Percentiles rank a stretch among this genome's conserved stretches.
These are phyloP conservation scores for Dispira simplex DNA, from an alignment of 192 early-diverging fungal genomes.

Conservation along the genomic window DNA sequence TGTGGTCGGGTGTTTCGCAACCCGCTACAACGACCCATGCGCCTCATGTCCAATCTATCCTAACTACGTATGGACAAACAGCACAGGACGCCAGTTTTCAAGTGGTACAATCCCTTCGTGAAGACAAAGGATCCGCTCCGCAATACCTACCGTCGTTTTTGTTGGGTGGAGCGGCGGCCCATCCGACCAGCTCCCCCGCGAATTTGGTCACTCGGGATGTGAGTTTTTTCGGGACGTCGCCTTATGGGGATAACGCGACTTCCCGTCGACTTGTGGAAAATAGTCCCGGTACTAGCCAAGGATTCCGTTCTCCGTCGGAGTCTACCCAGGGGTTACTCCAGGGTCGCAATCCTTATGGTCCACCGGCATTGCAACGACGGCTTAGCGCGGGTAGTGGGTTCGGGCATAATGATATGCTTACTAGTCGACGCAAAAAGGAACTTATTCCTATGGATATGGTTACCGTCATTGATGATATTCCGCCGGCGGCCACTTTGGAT, in stretches of 20 bases:
- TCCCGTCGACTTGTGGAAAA: too few species aligned
- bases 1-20: too few species aligned
- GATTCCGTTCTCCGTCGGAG: not conserved
- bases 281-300: too few species aligned
- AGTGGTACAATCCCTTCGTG: not conserved
- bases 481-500: conserved; percentile 7
- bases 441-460: not conserved
- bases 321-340: not conserved
- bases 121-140: not conserved
- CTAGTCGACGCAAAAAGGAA: not conserved
- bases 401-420: conserved; percentile 10
- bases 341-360: not conserved
- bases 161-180: not conserved
- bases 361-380: conserved; percentile 1
- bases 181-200: too few species aligned
- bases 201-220: too few species aligned
- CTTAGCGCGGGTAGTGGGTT: conserved; percentile 9
- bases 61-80: too few species aligned
- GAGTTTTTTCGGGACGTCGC: too few species aligned
- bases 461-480: conserved; percentile 7
- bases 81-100: too few species aligned
- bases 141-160: conserved; percentile 1
- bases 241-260: too few species aligned
- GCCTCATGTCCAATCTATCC: too few species aligned
- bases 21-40: too few species aligned